Evolutionary conservation across 2,329 filamentous ascomycete genomes (phyloP).

Genomic region (Biscogniauxia mediterranea): DNA sequence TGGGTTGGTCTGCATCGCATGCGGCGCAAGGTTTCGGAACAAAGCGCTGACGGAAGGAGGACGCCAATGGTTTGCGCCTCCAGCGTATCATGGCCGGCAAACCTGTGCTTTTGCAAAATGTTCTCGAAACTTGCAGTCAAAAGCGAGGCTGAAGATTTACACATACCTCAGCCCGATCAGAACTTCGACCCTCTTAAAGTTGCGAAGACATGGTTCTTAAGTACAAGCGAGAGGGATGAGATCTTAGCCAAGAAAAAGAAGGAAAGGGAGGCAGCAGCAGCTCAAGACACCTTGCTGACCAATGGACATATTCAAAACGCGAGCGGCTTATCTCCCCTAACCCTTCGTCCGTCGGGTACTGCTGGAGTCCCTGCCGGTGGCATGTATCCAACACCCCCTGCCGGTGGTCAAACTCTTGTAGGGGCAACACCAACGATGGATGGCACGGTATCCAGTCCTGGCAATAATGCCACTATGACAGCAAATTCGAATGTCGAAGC

Average conservation of each 20-base stretch:
- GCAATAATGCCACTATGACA: conserved; percentile 37
- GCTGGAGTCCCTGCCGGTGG: conserved; percentile 44
- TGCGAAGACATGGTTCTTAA: conserved; percentile 50
- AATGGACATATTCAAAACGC: conserved; percentile 42
- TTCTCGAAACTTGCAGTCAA: conserved; percentile 41
- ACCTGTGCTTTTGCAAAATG: conserved; percentile 52
- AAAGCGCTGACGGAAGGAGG: conserved; percentile 41
- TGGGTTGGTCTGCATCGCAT: conserved; percentile 54
- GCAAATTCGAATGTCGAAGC: conserved; percentile 39
- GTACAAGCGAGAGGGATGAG: conserved; percentile 46
- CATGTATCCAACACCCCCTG: conserved; percentile 72
- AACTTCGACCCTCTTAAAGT: conserved; percentile 48
- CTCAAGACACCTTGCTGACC: conserved; percentile 42
- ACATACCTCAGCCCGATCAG: conserved; percentile 39
- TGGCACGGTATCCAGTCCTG: conserved; percentile 54
- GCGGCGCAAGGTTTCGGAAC: conserved; percentile 43
- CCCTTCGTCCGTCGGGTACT: conserved; percentile 49
- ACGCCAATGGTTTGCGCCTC: conserved; percentile 36
- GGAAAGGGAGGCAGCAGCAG: conserved; percentile 44
- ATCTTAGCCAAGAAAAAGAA: conserved; percentile 47
- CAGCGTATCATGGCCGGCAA: conserved; percentile 53
- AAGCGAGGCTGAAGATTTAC: conserved; percentile 39
- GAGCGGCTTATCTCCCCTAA: conserved; percentile 52
- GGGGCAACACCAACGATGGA: conserved; percentile 58
- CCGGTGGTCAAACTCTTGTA: conserved; percentile 55